A percentile compares a stretch with the other conserved stretches of the same genome.
phyloP scores from a whole-genome alignment of 140 eudicot species.

The Bidens hawaiensis region DNA sequence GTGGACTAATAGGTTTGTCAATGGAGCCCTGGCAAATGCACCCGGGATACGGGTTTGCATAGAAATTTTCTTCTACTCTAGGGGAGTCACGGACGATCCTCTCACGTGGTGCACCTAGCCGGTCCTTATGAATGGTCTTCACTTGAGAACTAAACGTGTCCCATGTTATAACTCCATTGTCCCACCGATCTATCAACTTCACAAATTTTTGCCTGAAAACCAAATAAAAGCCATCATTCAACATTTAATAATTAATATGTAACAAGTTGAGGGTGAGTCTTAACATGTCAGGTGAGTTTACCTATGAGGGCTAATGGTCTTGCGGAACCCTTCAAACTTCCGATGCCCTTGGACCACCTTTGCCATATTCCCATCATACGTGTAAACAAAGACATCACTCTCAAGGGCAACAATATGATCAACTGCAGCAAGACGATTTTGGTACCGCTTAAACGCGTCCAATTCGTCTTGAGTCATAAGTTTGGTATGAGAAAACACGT shows the following conservation, averaged over 20 bases:
- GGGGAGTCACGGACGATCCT: slow-evolving; percentile 60
- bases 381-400: slow-evolving; percentile 80
- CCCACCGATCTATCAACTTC: slow-evolving; percentile 58
- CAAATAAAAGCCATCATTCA: background rate
- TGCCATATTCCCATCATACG: slow-evolving; percentile 97
- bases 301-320: slow-evolving; percentile 91
- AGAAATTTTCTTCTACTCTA: slow-evolving; percentile 69
- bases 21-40: slow-evolving; percentile 58
- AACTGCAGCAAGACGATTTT: slow-evolving; percentile 89
- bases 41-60: slow-evolving; percentile 89
- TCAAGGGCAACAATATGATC: slow-evolving; percentile 87
- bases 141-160: slow-evolving; percentile 51
- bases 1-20: slow-evolving; percentile 10
- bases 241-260: background rate
- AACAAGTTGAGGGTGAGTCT: too few species aligned
- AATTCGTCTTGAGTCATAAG: slow-evolving; percentile 65
- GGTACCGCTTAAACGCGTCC: slow-evolving; percentile 45
- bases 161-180: slow-evolving; percentile 61
- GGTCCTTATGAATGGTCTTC: slow-evolving; percentile 43
- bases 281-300: background rate
- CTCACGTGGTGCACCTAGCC: slow-evolving; percentile 65
- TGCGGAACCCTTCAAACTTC: slow-evolving; percentile 75
- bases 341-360: slow-evolving; percentile 95
- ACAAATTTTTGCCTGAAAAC: slow-evolving; percentile 52
- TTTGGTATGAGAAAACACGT: slow-evolving; percentile 67